Percentiles rank a stretch among this genome's conserved stretches.
Evolutionary conservation across 257 asterid genomes (phyloP).

Genomic region (Lavandula angustifolia): DNA sequence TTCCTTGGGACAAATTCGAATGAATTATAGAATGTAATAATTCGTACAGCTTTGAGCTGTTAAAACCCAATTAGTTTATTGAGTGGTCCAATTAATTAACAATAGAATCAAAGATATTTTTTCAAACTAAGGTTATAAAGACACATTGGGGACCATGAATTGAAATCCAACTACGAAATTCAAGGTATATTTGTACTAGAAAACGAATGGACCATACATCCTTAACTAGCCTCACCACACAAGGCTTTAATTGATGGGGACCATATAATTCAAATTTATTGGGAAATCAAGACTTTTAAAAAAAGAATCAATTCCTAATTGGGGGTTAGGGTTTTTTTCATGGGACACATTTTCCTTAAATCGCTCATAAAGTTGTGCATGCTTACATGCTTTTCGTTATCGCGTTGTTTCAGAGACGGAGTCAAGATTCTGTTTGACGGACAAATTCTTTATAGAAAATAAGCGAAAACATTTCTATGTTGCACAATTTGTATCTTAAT

Average conservation of each 20-base stretch:
- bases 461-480: too few species aligned
- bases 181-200: conserved; percentile 31
- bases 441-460: too few species aligned
- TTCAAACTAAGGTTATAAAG: conserved; percentile 2
- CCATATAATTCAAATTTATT: conserved; percentile 41
- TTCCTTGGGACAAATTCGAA: conserved; percentile 27
- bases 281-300: background rate
- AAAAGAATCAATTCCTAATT: too few species aligned
- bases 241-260: conserved; percentile 43
- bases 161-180: conserved; percentile 14
- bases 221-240: conserved; percentile 29
- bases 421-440: too few species aligned
- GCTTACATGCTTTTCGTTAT: too few species aligned
- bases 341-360: conserved; percentile 30
- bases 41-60: conserved; percentile 48
- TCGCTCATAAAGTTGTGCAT: background rate
- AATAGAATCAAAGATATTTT: background rate
- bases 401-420: too few species aligned
- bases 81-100: conserved; percentile 44
- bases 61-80: conserved; percentile 25
- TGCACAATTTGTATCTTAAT: too few species aligned
- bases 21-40: background rate
- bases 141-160: conserved; percentile 35
- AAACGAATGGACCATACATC: conserved; percentile 26
- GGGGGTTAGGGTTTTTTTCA: background rate